Percentiles rank a stretch among this genome's conserved stretches.
phyloP scores from a whole-genome alignment of 352 stramenopile species.

The Peronospora destructor region DNA sequence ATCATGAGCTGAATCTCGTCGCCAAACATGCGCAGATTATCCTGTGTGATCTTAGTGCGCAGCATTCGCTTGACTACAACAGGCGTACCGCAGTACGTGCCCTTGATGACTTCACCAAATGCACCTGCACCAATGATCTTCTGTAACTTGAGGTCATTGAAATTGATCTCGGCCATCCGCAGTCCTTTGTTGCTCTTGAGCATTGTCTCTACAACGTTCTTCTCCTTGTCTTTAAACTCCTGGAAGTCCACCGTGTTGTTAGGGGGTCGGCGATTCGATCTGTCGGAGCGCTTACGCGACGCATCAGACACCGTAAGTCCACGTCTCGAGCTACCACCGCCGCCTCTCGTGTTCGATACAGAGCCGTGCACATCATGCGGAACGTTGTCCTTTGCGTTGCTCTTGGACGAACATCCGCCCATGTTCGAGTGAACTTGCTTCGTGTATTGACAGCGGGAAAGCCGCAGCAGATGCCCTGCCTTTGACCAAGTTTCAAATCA shows the following conservation, averaged over 20 bases:
- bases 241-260: slow-evolving; percentile 70
- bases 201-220: slow-evolving; percentile 84
- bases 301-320: slow-evolving; percentile 4
- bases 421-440: slow-evolving; percentile 14
- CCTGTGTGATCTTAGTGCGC: slow-evolving; percentile 84
- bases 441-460: slow-evolving; percentile 3
- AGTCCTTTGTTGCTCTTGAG: slow-evolving; percentile 83
- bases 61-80: slow-evolving; percentile 87
- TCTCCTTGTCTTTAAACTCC: slow-evolving; percentile 84
- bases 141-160: slow-evolving; percentile 83
- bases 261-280: slow-evolving; percentile 14
- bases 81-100: slow-evolving; percentile 82
- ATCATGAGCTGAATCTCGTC: slow-evolving; percentile 89
- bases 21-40: slow-evolving; percentile 85
- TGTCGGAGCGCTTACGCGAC: slow-evolving; percentile 1
- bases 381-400: slow-evolving; percentile 25
- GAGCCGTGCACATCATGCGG: slow-evolving; percentile 4
- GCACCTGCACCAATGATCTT: slow-evolving; percentile 83
- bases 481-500: slow-evolving; percentile 7
- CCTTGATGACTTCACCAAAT: slow-evolving; percentile 86
- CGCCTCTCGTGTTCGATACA: not conserved
- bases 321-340: slow-evolving; percentile 4
- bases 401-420: slow-evolving; percentile 46
- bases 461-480: slow-evolving; percentile 14
- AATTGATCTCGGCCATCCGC: slow-evolving; percentile 86